phyloP scores from a whole-genome alignment of 257 asterid species.

The Nicotiana sylvestris region DNA sequence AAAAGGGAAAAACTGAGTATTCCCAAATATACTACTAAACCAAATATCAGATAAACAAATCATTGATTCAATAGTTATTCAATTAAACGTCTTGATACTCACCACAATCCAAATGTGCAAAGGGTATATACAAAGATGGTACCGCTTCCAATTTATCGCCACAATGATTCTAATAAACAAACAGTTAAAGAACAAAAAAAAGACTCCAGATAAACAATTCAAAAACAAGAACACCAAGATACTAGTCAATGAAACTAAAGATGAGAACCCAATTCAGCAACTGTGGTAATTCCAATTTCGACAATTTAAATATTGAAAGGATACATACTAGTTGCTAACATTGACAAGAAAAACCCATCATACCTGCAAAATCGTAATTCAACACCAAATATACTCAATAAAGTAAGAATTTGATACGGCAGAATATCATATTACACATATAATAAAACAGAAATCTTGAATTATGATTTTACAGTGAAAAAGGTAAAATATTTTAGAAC shows the following conservation, averaged over 20 bases:
- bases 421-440: neutral
- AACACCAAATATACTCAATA: neutral
- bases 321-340: conserved; percentile 96
- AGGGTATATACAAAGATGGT: conserved; percentile 68
- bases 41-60: neutral
- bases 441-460: neutral
- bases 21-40: neutral
- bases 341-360: conserved; percentile 97
- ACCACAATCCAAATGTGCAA: conserved; percentile 99
- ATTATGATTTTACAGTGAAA: neutral
- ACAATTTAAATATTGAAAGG: conserved; percentile 37
- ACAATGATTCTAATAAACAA: conserved; percentile 65
- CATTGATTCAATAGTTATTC: neutral
- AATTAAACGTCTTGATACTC: conserved; percentile 24
- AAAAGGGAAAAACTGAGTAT: neutral
- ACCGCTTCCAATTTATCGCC: conserved; percentile 79
- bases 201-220: neutral
- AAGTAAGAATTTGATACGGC: neutral
- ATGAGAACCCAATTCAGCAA: neutral
- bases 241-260: conserved; percentile 4
- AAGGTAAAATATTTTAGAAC: conserved; percentile 11
- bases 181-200: conserved; percentile 30
- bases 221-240: neutral
- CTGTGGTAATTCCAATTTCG: neutral
- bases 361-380: conserved; percentile 60